These are phyloP conservation scores for Thymus quinquecostatus DNA, from an alignment of 257 asterid species.

Conservation along the genomic window DNA sequence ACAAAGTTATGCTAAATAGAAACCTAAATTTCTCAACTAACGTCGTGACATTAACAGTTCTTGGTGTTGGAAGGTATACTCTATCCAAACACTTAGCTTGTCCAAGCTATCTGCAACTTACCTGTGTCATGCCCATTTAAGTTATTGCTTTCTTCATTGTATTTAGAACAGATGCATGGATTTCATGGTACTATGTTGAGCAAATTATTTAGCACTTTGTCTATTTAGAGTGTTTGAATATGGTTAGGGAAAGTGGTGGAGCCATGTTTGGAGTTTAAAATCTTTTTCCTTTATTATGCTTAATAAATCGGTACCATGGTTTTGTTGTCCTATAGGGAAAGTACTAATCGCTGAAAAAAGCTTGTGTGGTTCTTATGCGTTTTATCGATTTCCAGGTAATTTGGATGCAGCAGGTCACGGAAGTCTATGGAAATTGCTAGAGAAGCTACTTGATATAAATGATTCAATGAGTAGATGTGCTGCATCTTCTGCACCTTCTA, in stretches of 20 bases:
- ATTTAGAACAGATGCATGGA: background rate
- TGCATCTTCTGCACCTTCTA: too few species aligned
- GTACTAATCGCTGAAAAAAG: too few species aligned
- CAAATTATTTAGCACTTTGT: background rate
- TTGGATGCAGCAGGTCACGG: too few species aligned
- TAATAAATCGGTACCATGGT: too few species aligned
- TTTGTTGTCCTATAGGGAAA: too few species aligned
- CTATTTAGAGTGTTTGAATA: slow-evolving; percentile 13
- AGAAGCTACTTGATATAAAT: too few species aligned
- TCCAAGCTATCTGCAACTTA: background rate
- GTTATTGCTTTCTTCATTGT: slow-evolving; percentile 8
- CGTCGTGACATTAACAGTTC: slow-evolving; percentile 7
- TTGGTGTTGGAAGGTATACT: slow-evolving; percentile 18
- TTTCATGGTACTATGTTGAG: background rate
- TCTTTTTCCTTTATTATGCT: too few species aligned
- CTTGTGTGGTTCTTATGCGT: too few species aligned
- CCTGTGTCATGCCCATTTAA: background rate
- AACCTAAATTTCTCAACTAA: slow-evolving; percentile 5
- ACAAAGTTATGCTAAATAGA: background rate
- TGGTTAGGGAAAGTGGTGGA: background rate
- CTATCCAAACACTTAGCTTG: slow-evolving; percentile 3
- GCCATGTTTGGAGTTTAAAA: too few species aligned
- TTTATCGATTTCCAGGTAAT: too few species aligned
- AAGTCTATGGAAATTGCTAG: too few species aligned
- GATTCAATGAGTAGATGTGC: too few species aligned